phyloP scores from a whole-genome alignment of 768 basidiomycete genomes.

The Psilocybe azurescens region DNA sequence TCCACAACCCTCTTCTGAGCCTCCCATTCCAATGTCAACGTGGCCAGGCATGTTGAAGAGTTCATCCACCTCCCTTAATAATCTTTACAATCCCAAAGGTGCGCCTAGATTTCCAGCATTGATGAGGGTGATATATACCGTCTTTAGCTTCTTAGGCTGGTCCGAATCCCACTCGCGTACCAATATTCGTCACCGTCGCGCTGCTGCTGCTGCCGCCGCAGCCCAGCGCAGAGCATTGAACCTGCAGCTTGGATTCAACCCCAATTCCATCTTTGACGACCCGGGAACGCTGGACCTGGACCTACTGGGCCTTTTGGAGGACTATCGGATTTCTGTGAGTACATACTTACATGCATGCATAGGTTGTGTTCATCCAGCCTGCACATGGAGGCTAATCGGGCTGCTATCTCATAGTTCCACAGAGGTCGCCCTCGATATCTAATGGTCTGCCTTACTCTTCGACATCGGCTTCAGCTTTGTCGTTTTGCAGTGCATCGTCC shows the following conservation, averaged over 20 bases:
- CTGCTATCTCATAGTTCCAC: neutral
- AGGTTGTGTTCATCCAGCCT: too few relatives aligned
- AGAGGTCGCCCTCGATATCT: neutral
- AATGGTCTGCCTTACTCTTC: neutral
- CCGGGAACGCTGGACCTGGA: neutral
- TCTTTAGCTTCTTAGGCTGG: too few relatives aligned
- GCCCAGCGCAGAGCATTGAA: neutral
- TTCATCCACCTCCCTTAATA: too few relatives aligned
- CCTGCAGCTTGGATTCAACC: conserved; percentile 1
- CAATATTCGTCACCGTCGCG: neutral
- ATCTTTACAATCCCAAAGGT: too few relatives aligned
- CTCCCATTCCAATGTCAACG: too few relatives aligned
- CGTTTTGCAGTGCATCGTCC: neutral
- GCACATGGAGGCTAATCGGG: neutral
- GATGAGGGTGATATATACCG: too few relatives aligned
- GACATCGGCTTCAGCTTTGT: neutral
- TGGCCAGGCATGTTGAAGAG: too few relatives aligned
- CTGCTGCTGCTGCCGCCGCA: neutral
- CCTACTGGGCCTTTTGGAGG: neutral
- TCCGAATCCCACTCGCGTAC: too few relatives aligned
- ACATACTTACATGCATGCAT: too few relatives aligned
- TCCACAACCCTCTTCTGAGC: too few relatives aligned
- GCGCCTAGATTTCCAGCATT: too few relatives aligned
- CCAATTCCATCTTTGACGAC: neutral
- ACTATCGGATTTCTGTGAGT: neutral